Conservation (phyloP, 192 early-diverging fungal species). For the Phycomyces nitens region DNA sequence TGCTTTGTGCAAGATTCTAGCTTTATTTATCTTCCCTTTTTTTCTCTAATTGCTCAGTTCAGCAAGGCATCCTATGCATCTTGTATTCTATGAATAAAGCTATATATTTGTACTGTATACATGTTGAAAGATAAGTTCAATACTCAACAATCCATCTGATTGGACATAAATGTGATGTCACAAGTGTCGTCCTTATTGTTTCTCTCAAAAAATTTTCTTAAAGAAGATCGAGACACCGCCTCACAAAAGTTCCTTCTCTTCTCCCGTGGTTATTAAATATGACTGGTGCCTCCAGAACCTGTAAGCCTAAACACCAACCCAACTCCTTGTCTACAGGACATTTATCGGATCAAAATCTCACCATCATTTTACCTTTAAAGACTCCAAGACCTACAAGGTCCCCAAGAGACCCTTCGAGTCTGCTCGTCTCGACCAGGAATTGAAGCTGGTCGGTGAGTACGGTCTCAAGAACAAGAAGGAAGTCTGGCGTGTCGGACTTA, state of each 20-base stretch:
- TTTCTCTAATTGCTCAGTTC: no score
- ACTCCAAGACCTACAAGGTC: constrained; percentile 90
- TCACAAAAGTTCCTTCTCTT: constrained; percentile 18
- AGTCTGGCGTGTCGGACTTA: constrained; percentile 96
- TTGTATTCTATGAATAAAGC: no score
- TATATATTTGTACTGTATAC: no score
- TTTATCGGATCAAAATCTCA: no score
- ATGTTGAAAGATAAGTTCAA: no score
- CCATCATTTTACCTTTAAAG: no score
- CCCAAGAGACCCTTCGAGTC: constrained; percentile 96
- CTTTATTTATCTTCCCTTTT: no score
- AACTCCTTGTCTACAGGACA: no score
- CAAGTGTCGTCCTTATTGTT: constrained; percentile 1
- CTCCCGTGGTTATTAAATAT: constrained; percentile 17
- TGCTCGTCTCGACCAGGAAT: constrained; percentile 93
- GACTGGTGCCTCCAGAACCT: constrained; percentile 33
- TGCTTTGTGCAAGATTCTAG: no score
- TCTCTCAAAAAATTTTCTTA: background rate
- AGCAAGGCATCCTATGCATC: no score
- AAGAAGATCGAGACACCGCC: constrained; percentile 1
- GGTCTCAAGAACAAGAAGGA: constrained; percentile 99
- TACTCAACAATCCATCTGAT: background rate
- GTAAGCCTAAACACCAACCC: background rate
- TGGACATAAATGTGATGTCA: background rate
- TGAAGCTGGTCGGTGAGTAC: constrained; percentile 96